Conservation (phyloP, 306 rosid species). For the Calophaca sinica region DNA sequence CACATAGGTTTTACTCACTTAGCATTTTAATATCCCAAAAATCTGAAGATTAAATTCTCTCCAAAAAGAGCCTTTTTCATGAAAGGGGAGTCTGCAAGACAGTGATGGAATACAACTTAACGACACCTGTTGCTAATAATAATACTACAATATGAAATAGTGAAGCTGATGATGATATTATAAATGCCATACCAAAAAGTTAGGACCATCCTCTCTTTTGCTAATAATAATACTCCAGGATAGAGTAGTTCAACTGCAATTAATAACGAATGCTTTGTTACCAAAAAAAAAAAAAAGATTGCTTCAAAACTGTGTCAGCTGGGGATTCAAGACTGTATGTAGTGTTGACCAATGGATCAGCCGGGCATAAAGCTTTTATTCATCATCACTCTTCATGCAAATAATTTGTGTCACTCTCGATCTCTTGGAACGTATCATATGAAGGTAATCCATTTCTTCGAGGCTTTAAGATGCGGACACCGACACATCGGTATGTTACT, state of each 20-base stretch:
- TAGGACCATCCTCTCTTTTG: neutral
- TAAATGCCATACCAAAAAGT: neutral
- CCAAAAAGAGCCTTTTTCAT: too few species aligned
- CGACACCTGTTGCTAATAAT: too few species aligned
- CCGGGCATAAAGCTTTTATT: neutral
- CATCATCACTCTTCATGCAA: neutral
- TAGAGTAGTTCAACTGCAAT: neutral
- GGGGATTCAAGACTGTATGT: neutral
- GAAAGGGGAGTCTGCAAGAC: too few species aligned
- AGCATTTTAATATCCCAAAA: too few species aligned
- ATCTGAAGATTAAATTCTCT: too few species aligned
- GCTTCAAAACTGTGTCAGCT: constrained; percentile 14
- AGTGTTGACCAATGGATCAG: constrained; percentile 6
- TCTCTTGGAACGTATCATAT: neutral
- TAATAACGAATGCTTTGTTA: too few species aligned
- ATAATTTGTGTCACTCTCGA: constrained; percentile 2
- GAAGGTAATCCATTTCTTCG: neutral
- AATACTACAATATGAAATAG: too few species aligned
- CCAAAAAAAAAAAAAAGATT: too few species aligned
- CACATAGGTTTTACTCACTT: too few species aligned
- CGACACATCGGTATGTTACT: too few species aligned
- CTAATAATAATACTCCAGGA: neutral
- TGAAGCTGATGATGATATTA: neutral
- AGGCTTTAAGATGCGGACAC: constrained; percentile 22
- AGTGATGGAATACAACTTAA: too few species aligned